Conservation (phyloP, 768 basidiomycete species). For the Cantharellus anzutake region DNA sequence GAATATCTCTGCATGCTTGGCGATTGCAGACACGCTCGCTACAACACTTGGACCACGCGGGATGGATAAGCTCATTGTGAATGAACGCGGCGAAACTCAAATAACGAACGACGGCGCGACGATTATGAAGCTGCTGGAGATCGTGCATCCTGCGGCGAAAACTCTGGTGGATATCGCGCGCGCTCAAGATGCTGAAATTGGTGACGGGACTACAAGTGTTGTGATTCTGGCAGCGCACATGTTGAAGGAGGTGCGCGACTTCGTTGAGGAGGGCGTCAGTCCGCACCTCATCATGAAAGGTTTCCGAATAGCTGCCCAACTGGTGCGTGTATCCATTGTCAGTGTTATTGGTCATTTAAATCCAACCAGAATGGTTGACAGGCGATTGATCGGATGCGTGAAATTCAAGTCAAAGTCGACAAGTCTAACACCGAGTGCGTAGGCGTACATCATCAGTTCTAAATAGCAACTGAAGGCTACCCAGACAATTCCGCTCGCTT, state of each 20-base stretch:
- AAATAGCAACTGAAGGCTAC: neutral
- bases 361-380: conserved; percentile 15
- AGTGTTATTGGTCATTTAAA: neutral
- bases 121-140: conserved; percentile 90
- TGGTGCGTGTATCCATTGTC: conserved; percentile 32
- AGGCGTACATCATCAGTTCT: neutral
- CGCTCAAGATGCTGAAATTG: conserved; percentile 95
- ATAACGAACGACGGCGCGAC: conserved; percentile 99
- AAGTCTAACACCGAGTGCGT: conserved; percentile 77
- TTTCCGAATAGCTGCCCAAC: conserved; percentile 65
- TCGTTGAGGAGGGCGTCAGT: conserved; percentile 93
- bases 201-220: conserved; percentile 94
- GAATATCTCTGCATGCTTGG: conserved; percentile 92
- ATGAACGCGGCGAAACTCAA: conserved; percentile 84
- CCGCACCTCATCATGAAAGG: conserved; percentile 98
- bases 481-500: conserved; percentile 80
- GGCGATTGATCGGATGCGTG: conserved; percentile 75
- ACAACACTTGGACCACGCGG: conserved; percentile 95
- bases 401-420: conserved; percentile 79
- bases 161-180: conserved; percentile 97
- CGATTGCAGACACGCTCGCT: conserved; percentile 77
- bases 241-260: conserved; percentile 76
- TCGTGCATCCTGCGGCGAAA: conserved; percentile 93
- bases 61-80: conserved; percentile 97
- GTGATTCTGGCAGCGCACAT: conserved; percentile 88